A percentile compares a stretch with the other conserved stretches of the same genome.
Evolutionary conservation across 495 filamentous ascomycete genomes (phyloP).

Genomic region (Xylaria flabelliformis): DNA sequence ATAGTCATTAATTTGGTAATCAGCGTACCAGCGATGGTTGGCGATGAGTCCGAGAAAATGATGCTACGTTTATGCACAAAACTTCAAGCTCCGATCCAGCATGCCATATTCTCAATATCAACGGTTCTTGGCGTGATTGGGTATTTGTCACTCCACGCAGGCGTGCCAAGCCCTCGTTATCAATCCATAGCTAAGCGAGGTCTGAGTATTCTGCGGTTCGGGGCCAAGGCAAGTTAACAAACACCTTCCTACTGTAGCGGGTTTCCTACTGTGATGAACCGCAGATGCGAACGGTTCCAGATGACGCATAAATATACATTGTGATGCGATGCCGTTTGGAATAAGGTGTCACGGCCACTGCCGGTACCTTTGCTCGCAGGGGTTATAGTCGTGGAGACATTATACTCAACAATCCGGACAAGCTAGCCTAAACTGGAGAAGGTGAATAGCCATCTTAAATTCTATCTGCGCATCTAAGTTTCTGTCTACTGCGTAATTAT

Average conservation of each 20-base stretch:
- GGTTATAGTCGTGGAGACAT: background rate
- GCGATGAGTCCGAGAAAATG: background rate
- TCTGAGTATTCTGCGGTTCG: background rate
- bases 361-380: slow-evolving; percentile 6
- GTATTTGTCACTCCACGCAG: slow-evolving; percentile 20
- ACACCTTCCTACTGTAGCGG: slow-evolving; percentile 21
- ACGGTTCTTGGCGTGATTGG: slow-evolving; percentile 7
- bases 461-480: background rate
- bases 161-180: slow-evolving; percentile 18
- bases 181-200: slow-evolving; percentile 7
- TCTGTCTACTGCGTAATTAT: background rate
- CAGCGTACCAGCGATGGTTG: background rate
- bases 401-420: background rate
- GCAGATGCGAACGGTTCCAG: background rate
- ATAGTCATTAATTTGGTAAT: background rate
- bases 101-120: background rate
- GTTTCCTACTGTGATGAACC: background rate
- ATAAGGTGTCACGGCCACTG: background rate
- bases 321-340: slow-evolving; percentile 8
- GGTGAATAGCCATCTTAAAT: background rate
- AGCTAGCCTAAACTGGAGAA: background rate
- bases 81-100: background rate
- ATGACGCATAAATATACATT: background rate
- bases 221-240: background rate
- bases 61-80: background rate